These are phyloP conservation scores for Wickerhamiella australiensis DNA, from an alignment of 805 yeast species.

Conservation along the genomic window DNA sequence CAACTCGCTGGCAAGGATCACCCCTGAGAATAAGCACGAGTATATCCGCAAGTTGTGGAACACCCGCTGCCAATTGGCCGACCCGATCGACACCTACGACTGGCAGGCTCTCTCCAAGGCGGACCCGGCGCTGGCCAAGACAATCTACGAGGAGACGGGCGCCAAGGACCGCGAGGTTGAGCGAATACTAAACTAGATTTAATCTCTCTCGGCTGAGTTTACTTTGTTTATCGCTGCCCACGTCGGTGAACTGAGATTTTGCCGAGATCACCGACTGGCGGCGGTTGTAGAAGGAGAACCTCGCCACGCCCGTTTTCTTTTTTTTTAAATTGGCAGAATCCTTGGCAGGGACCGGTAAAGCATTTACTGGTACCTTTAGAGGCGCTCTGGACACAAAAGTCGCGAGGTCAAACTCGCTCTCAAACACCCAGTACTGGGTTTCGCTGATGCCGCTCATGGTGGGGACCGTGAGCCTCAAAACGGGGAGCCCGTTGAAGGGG, in stretches of 20 bases:
- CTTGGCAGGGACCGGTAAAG: background rate
- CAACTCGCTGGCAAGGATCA: constrained; percentile 17
- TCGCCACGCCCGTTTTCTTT: background rate
- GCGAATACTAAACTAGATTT: background rate
- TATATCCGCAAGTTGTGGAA: constrained; percentile 15
- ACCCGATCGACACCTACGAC: constrained; percentile 15
- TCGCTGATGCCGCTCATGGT: background rate
- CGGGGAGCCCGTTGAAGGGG: background rate
- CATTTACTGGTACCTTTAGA: background rate
- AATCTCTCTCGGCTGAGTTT: too few species aligned
- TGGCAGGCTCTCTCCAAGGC: constrained; percentile 22
- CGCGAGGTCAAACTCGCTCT: background rate
- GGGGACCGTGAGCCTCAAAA: background rate
- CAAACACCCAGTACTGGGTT: background rate
- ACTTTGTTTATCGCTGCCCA: too few species aligned
- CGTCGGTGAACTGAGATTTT: too few species aligned
- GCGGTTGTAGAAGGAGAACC: background rate
- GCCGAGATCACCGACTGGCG: too few species aligned
- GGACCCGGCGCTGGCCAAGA: background rate
- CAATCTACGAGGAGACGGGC: background rate
- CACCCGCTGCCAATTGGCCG: constrained; percentile 9
- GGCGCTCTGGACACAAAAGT: background rate
- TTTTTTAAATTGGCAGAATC: background rate
- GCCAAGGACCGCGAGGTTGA: background rate
- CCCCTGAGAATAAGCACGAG: constrained; percentile 10